These are phyloP conservation scores for Schoenoplectus tabernaemontani DNA, from an alignment of 202 grass and related monocot genomes.

Conservation along the genomic window DNA sequence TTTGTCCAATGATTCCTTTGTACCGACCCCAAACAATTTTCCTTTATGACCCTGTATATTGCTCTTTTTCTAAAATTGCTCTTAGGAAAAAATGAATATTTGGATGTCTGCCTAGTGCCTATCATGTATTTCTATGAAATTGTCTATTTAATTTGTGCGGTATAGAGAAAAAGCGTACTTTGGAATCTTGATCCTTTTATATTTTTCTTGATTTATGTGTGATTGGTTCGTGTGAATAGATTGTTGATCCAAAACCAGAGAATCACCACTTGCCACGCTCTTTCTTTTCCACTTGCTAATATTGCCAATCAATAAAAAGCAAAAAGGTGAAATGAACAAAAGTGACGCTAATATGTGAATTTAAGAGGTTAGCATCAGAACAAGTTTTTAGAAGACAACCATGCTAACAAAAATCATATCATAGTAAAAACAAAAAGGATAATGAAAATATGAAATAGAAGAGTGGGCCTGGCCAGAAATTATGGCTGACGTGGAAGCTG, in stretches of 20 bases:
- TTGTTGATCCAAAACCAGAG: constrained; percentile 12
- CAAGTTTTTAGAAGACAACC: constrained; percentile 6
- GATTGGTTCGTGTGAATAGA: too few relatives aligned
- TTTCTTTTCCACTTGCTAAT: background rate
- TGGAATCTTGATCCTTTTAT: background rate
- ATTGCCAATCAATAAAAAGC: background rate
- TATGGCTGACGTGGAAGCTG: background rate
- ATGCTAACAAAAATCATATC: background rate
- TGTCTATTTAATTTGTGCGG: background rate
- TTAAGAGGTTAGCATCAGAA: background rate
- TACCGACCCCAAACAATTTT: too few relatives aligned
- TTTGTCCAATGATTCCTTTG: too few relatives aligned
- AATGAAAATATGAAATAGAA: too few relatives aligned
- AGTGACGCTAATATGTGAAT: background rate
- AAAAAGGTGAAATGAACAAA: background rate
- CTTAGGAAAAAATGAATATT: background rate
- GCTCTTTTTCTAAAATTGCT: too few relatives aligned
- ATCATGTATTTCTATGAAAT: background rate
- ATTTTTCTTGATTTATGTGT: background rate
- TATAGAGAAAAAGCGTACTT: background rate
- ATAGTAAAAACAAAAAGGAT: constrained; percentile 6
- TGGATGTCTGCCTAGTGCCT: background rate
- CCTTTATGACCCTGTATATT: too few relatives aligned
- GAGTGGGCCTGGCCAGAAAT: too few relatives aligned
- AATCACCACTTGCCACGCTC: constrained; percentile 2